Base-by-base conservation (phyloP, 768 basidiomycete species). In the Pleurotus tuoliensis region DNA sequence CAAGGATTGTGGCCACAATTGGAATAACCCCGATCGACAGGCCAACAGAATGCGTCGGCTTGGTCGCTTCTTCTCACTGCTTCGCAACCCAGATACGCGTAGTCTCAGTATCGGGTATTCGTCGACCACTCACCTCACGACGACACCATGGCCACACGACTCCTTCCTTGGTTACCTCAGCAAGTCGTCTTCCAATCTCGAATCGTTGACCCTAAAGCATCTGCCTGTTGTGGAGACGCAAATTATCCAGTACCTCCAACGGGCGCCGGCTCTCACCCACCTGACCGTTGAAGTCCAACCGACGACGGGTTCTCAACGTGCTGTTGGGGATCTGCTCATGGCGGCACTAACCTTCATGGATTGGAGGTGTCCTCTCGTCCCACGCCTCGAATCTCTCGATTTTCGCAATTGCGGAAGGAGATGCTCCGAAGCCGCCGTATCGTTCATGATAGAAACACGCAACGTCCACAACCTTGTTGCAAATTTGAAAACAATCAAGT, bases 341-440 rank as follows among this genome's bases (percentile, higher is more conserved):
- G 41, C 54, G 11, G 41, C 54, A 8, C 41, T 55, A 5, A 55
- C 54, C 11, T 45, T 55, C 54, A 45, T 45, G 43, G 45, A 47
- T 34, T 47, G 45, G 54, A 45, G 27, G 37, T 34, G 16, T 5
- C 45, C 45, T 4, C 46, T 55, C 30, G 43, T 55, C 16, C 54
- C 54, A 6, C 54, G 54, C 18, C 45, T 55, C 8, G 9, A 55
- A n/a, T 45, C 43, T 22, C 25, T 55, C 40, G 54, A 55, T 37
- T 55, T 55, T 34, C 54, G 54, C 7, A 27, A 55, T 27, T 55
- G 54, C 34, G 54, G 54, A 20, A 55, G 40, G 43, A 44, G 54
- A 18, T 55, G 54, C 43, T 45, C 54, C 2, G 54, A 55, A 38
- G n/a, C 39, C 18, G 51, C 51, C 11, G 22, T 53, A n/a, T 39